Evolutionary conservation across 1,284 basidiomycete species (phyloP), one percentile per base, ranked within the genome.

Genomic region (Ustilago xerochloae): DNA sequence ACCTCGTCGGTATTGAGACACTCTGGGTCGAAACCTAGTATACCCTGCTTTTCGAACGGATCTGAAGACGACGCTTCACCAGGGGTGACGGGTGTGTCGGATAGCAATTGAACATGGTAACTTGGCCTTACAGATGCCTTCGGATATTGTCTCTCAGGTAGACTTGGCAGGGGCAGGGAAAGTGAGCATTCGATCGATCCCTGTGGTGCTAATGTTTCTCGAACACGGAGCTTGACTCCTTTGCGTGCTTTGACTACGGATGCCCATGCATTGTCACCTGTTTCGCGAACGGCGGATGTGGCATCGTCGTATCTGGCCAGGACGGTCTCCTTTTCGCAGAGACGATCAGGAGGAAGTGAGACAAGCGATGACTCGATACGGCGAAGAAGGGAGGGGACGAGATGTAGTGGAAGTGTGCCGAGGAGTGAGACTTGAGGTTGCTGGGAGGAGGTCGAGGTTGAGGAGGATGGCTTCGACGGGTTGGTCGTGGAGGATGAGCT

Each of bases 221-320:
- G 18, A 6, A 70, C 63, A 0, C 67, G 46, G 26, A 75, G 35
- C 30, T 70, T 65, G 45, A 75, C 63, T 0, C 63, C 63, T 6
- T 46, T 41, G 0, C 72, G 43, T 3, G 59, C 63, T 29, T 70
- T 70, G 32, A 75, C 66, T 8, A 75, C 72, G 20, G 56, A 60
- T 13, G 66, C 63, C 72, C 72, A 75, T 0, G 72, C 72, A 48
- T 75, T 75, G 53, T 75, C 67, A 57, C 67, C 67, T 46, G 63
- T 75, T 51, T 75, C 72, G 22, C 72, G 59, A 5, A 75, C 48
- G 2, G 47, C 52, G 2, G 67, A 70, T 3, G 67, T 46, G 15
- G 45, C 53, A 47, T 75, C 67, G 30, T 75, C 72, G 53, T 63
- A 57, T 20, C 72, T n/a, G 6, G 63, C 48, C 2, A 75, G 55